These are phyloP conservation scores for Pyronema omphalodes DNA, from an alignment of 495 filamentous ascomycete species.

Conservation along the genomic window DNA sequence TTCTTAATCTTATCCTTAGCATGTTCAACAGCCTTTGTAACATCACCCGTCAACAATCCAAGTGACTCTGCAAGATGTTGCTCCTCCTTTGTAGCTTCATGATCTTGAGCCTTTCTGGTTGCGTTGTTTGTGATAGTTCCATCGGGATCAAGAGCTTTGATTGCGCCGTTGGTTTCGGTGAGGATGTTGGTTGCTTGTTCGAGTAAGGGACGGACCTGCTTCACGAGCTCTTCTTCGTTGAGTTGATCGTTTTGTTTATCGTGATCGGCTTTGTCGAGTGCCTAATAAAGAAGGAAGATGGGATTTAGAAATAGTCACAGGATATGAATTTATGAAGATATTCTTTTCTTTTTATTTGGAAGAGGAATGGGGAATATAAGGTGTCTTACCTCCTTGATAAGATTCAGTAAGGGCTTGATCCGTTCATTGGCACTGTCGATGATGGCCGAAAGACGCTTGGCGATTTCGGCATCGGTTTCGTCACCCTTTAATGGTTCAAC, in stretches of 20 bases:
- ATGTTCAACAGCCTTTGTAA: constrained; percentile 62
- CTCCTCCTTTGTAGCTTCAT: constrained; percentile 73
- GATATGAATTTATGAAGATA: constrained; percentile 2
- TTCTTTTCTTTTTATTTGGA: not conserved
- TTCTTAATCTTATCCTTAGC: constrained; percentile 71
- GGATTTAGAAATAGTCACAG: constrained; percentile 15
- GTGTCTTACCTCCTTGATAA: constrained; percentile 58
- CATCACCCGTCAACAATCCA: constrained; percentile 48
- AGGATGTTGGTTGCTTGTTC: constrained; percentile 70
- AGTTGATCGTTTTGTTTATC: constrained; percentile 68
- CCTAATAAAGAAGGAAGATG: constrained; percentile 25
- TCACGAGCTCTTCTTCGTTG: constrained; percentile 76
- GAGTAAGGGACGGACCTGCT: constrained; percentile 67
- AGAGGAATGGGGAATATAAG: constrained; percentile 1
- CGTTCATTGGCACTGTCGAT: constrained; percentile 64
- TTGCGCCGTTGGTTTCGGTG: constrained; percentile 71
- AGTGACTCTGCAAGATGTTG: constrained; percentile 66
- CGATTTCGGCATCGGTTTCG: constrained; percentile 55
- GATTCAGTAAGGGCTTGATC: constrained; percentile 67
- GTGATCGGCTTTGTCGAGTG: constrained; percentile 60
- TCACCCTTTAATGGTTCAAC: constrained; percentile 38
- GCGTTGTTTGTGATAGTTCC: constrained; percentile 70
- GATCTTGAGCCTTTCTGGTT: constrained; percentile 60
- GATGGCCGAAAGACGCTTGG: constrained; percentile 55
- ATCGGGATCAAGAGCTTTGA: constrained; percentile 80